A percentile compares a stretch with the other conserved stretches of the same genome.
These are phyloP conservation scores for Starmerella riodocensis DNA, from an alignment of 805 yeast species.

Conservation along the genomic window DNA sequence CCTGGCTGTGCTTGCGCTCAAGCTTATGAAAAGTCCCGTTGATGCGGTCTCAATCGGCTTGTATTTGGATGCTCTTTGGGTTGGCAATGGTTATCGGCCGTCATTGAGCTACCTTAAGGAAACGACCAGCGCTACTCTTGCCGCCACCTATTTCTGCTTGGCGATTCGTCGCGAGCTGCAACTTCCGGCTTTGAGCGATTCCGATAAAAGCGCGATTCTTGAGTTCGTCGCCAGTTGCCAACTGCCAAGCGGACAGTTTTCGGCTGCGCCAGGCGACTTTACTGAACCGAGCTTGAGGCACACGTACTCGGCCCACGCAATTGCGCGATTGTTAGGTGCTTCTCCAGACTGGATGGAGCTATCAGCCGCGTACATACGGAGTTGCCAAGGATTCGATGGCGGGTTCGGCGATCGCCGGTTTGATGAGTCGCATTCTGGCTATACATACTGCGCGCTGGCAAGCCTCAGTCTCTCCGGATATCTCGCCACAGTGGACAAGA, in stretches of 20 bases:
- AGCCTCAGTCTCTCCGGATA: slow-evolving; percentile 35
- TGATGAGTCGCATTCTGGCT: slow-evolving; percentile 72
- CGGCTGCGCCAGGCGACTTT: not conserved
- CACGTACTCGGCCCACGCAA: slow-evolving; percentile 58
- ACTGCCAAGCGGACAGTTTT: slow-evolving; percentile 43
- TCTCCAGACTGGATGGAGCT: slow-evolving; percentile 31
- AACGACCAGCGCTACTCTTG: slow-evolving; percentile 3
- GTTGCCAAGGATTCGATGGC: slow-evolving; percentile 41
- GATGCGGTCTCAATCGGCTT: not conserved
- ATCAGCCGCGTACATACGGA: slow-evolving; percentile 31
- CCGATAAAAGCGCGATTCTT: slow-evolving; percentile 31
- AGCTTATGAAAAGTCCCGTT: slow-evolving; percentile 6
- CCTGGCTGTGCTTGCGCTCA: slow-evolving; percentile 17
- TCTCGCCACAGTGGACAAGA: not conserved
- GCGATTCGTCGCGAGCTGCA: slow-evolving; percentile 31
- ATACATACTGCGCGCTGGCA: slow-evolving; percentile 72
- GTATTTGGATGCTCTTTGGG: slow-evolving; percentile 8
- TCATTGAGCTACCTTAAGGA: slow-evolving; percentile 3
- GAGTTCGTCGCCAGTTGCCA: slow-evolving; percentile 51
- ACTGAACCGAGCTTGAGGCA: slow-evolving; percentile 64
- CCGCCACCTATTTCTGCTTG: slow-evolving; percentile 63
- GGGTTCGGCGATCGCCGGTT: slow-evolving; percentile 46
- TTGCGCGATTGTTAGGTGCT: slow-evolving; percentile 23
- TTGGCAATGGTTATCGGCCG: slow-evolving; percentile 13
- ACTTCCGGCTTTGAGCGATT: not conserved